These are phyloP conservation scores for Rhipidocladum racemiflorum DNA, from an alignment of 176 grass and related monocot genomes.

Conservation along the genomic window DNA sequence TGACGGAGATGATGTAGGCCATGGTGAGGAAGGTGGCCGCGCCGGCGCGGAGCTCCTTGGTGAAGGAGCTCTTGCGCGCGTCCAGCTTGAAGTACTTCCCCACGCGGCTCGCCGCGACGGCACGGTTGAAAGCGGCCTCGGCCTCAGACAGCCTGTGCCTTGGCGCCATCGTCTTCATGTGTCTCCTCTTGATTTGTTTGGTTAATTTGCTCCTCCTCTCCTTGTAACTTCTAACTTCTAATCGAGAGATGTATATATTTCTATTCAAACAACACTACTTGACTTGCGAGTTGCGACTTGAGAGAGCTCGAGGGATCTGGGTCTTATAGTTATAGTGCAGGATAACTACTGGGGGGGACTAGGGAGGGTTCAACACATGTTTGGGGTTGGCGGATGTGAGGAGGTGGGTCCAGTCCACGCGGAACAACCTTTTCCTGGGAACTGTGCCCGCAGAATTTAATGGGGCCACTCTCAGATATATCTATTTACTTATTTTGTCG, in stretches of 20 bases:
- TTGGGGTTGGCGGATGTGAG: not conserved
- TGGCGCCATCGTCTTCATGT: slow-evolving; percentile 4
- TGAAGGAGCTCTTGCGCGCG: slow-evolving; percentile 62
- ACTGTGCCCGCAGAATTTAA: not conserved
- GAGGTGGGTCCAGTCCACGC: not conserved
- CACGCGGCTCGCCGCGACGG: slow-evolving; percentile 25
- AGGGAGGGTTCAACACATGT: not conserved
- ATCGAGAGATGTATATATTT: no score
- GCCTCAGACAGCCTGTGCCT: slow-evolving; percentile 26
- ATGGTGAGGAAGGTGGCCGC: slow-evolving; percentile 68
- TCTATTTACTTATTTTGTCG: no score
- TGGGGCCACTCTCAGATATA: no score
- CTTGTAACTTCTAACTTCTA: no score
- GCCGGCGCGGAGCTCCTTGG: slow-evolving; percentile 57
- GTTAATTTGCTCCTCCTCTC: no score
- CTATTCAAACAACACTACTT: no score
- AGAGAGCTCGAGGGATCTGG: slow-evolving; percentile 2
- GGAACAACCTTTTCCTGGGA: not conserved
- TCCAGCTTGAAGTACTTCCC: slow-evolving; percentile 70
- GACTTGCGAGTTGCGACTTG: not conserved
- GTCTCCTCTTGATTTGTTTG: not conserved
- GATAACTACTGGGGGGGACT: no score
- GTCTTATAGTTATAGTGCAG: slow-evolving; percentile 27
- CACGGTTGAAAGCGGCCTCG: slow-evolving; percentile 42
- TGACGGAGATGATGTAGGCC: slow-evolving; percentile 71